Evolutionary conservation across 139 green algal genomes (phyloP), one percentile per base, ranked within the genome.

Genomic region (Micractinium conductrix): DNA sequence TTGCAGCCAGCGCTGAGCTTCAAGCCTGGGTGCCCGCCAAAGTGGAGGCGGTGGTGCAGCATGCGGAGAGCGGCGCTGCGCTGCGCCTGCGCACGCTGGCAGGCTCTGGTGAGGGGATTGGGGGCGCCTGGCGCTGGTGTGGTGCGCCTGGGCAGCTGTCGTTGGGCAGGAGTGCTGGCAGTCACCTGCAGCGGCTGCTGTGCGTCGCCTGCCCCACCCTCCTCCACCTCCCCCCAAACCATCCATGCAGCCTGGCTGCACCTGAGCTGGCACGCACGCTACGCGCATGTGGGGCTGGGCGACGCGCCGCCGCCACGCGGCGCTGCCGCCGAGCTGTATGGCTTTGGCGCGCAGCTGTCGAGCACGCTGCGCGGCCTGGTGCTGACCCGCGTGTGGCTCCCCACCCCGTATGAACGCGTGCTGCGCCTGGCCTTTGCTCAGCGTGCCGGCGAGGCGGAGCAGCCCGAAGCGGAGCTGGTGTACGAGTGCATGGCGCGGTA

Each of bases 401-500:
- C 94, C 60, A 74, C 82, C 10, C 35, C 89, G 0, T 98, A 93
- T 88, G 95, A 98, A 88, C 90, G 95, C 6, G 89, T 96, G 42
- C 82, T 93, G 48, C 42, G 83, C 50, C 89, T 98, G 68, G 69
- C 84, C 35, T 94, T 98, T 88, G 91, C 86, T 28, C 55, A 42
- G 44, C 89, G 94, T 1, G 90, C 89, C 0, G 89, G 84, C n/a
- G n/a, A n/a, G n/a, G n/a, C n/a, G 4, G 91, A 94, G 22, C 44
- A 90, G 5, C 69, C 88, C 30, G 68, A 71, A 12, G 85, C 85
- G 42, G 74, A 73, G 63, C 62, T 97, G 62, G 92, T 89, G 79
- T 92, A 91, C 73, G 95, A 98, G 83, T 84, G 96, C 33, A 95
- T 96, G 93, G 89, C 86, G 14, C 92, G 90, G 65, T 90, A 93